phyloP scores from a whole-genome alignment of 108 stramenopile species.

The Discostella pseudostelligera region DNA sequence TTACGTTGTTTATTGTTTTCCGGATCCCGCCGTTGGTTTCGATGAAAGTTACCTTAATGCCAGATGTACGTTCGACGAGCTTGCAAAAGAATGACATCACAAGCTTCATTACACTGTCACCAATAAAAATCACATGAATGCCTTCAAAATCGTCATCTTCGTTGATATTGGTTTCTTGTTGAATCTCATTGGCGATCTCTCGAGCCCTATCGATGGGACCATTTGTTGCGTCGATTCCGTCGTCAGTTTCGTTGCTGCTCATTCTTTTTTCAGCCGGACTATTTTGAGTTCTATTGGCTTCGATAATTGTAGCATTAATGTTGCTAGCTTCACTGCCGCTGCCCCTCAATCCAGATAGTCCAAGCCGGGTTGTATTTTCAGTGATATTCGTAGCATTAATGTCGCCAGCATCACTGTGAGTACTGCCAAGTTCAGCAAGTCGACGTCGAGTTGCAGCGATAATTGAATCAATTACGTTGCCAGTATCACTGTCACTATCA shows the following conservation, averaged over 20 bases:
- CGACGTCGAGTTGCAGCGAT: not conserved
- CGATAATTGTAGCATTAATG: not conserved
- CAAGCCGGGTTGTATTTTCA: too few species aligned
- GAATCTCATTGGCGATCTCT: not conserved
- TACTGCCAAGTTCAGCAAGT: not conserved
- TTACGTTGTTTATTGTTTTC: slow-evolving; percentile 25
- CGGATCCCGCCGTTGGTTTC: slow-evolving; percentile 44
- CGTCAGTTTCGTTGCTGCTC: not conserved
- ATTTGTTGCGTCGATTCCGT: not conserved
- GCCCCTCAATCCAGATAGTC: not conserved
- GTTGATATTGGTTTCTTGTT: not conserved
- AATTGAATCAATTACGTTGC: not conserved
- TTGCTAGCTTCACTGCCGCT: not conserved
- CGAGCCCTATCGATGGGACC: too few species aligned
- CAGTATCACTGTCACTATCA: not conserved
- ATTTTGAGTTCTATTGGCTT: not conserved
- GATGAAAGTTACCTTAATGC: slow-evolving; percentile 30
- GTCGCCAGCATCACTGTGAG: not conserved
- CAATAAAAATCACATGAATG: slow-evolving; percentile 71
- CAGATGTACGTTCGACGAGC: slow-evolving; percentile 12
- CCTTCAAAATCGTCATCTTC: slow-evolving; percentile 6
- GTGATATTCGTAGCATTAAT: not conserved
- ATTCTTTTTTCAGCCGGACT: not conserved
- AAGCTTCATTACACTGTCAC: slow-evolving; percentile 70
- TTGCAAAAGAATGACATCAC: slow-evolving; percentile 48